Base-by-base conservation (phyloP, 257 asterid genomes). In the Penstemon barbatus region DNA sequence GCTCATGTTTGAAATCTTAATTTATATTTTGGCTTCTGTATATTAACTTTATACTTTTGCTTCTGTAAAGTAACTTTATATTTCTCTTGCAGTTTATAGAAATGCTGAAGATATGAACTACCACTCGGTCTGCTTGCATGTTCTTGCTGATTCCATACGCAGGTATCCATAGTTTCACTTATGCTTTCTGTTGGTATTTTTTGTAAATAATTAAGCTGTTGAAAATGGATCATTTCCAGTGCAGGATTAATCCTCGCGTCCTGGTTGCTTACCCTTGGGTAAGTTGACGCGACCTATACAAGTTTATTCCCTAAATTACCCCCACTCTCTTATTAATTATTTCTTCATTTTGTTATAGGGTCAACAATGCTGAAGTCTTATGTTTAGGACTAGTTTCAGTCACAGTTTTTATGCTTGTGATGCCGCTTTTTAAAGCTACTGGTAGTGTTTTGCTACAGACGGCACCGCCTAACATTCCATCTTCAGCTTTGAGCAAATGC, bases 211-310 rank as follows among this genome's bases (percentile, higher is more conserved):
- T 70, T 83, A 80, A 78, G 63, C 72, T 74, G 48, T 43, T 48
- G 52, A 53, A 6, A 59, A 46, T 79, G 51, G 41, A 56, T 75
- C 65, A 51, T 79, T 77, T 85, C 76, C 99, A 93, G 99, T 75
- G 96, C 96, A 82, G 97, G 99, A 75, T 84, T 93, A 74, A 91
- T 91, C 81, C 80, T 93, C 50, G 97, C 99, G 3, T 93, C 97
- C 78, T 90, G 95, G 99, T 77, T 93, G 83, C 89, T 93, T 75
- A 79, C 88, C 80, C 96, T 93, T 25, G 97, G 97, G 99, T 93
- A 87, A 85, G 57, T 64, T 11, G 55, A 48, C 69, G 41, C 57
- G 11, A 51, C 56, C 61, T 43, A 5, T 41, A 40, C 37, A 50
- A 66, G 33, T 41, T 48, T 57, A 11, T 70, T 53, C 58, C 15